These are phyloP conservation scores for Saccharum hybrid DNA, from an alignment of 202 grass and related monocot species.

Conservation along the genomic window DNA sequence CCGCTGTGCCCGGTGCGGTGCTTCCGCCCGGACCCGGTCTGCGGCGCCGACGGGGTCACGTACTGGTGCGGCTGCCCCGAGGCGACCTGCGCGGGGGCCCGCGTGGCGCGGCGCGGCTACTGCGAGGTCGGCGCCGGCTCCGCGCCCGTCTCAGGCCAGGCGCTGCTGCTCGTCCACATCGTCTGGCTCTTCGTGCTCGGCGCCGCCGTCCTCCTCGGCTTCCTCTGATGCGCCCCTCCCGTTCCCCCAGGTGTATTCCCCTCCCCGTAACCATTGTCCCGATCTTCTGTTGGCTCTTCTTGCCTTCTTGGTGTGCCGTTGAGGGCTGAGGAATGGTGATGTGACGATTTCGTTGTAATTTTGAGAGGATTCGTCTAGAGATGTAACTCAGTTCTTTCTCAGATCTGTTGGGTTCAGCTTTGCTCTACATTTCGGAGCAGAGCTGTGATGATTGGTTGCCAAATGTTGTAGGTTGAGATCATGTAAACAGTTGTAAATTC, in stretches of 20 bases:
- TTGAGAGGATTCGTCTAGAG: background rate
- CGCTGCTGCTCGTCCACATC: slow-evolving; percentile 85
- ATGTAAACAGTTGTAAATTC: slow-evolving; percentile 51
- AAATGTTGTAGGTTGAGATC: slow-evolving; percentile 36
- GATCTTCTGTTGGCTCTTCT: background rate
- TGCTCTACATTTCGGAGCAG: slow-evolving; percentile 33
- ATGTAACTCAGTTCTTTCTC: slow-evolving; percentile 46
- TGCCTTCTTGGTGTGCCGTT: slow-evolving; percentile 4
- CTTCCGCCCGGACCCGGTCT: slow-evolving; percentile 87
- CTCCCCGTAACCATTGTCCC: background rate
- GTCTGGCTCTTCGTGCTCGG: slow-evolving; percentile 92
- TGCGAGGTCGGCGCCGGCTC: slow-evolving; percentile 76
- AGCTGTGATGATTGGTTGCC: slow-evolving; percentile 6
- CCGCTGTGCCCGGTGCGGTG: slow-evolving; percentile 66
- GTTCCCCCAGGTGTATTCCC: background rate
- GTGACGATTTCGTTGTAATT: slow-evolving; percentile 19
- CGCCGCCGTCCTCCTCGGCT: slow-evolving; percentile 80
- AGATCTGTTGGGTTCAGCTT: slow-evolving; percentile 15
- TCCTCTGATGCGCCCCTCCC: slow-evolving; percentile 50
- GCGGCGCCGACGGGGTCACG: slow-evolving; percentile 72
- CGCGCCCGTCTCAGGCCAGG: slow-evolving; percentile 69
- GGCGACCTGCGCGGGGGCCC: slow-evolving; percentile 72
- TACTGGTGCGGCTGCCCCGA: slow-evolving; percentile 91
- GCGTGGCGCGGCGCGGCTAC: slow-evolving; percentile 67
- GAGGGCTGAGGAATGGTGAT: slow-evolving; percentile 15